Evolutionary conservation across 2,329 filamentous ascomycete genomes (phyloP).

Genomic region (Aspergillus versicolor): DNA sequence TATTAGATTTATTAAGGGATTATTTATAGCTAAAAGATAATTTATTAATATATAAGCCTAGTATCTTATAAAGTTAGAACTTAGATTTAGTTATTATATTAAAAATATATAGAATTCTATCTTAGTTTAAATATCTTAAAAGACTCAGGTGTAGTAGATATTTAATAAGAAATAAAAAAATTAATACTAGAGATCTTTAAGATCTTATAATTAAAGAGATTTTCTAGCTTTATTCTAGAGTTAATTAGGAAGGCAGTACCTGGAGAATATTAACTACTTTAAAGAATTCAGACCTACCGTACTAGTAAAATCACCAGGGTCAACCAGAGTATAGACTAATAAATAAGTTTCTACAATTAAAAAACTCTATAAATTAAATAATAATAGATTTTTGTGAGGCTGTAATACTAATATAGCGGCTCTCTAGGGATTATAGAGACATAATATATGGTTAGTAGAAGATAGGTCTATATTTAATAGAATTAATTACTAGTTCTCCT

Average conservation of each 20-base stretch:
- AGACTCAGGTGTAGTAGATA: not conserved
- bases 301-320: not conserved
- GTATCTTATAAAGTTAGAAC: slow-evolving; percentile 16
- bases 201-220: not conserved
- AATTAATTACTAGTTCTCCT: no score
- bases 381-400: no score
- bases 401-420: no score
- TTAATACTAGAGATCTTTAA: not conserved
- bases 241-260: slow-evolving; percentile 3
- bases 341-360: no score
- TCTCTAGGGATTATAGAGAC: no score
- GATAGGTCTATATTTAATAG: no score
- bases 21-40: slow-evolving; percentile 4
- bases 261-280: not conserved
- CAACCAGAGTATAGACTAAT: not conserved
- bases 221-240: not conserved
- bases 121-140: not conserved
- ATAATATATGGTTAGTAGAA: no score
- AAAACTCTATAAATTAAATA: no score
- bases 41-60: slow-evolving; percentile 15
- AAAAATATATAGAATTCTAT: slow-evolving; percentile 6
- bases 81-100: slow-evolving; percentile 39
- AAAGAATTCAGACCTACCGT: not conserved
- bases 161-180: not conserved
- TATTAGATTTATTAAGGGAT: slow-evolving; percentile 17